Base-by-base conservation (phyloP, 495 filamentous ascomycete species). In the Penicillium lagena region DNA sequence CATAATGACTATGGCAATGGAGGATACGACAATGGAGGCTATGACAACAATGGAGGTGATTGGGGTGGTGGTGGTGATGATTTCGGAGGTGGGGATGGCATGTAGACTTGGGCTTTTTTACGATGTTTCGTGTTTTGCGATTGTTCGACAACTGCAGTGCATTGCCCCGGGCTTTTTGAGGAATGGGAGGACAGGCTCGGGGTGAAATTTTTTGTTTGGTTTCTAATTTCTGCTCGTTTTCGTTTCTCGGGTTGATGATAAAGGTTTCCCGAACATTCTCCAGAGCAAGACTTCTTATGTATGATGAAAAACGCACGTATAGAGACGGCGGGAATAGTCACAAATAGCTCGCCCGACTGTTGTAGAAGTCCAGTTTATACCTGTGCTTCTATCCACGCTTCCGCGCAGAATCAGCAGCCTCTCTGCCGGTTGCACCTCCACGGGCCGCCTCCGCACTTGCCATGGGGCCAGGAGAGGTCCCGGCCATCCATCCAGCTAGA, bases 401-500 rank as follows among this genome's bases (percentile, higher is more conserved):
- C 37, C 66, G 63, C 2, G 62, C 50, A 17, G 55, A 45, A 38
- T 53, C 62, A 35, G 55, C 54, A 32, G 55, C 47, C 13, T 71
- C 68, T 51, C 64, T 63, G 35, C 64, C 64, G 42, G 64, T 69
- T 37, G 54, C 59, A 37, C 40, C 57, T 22, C 58, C 65, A 41
- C 47, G 56, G 45, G 56, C 51, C 42, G 35, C 54, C 7, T 51
- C 59, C 35, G 44, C 45, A 52, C 41, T 53, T 39, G 48, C 49
- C 43, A 55, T 55, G 9, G 51, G 62, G 28, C 50, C 58, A 41
- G 56, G 50, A 13, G 52, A 51, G 37, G 62, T 67, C 12, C 68
- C 67, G 0, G 89, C 87, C 73, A 96, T 78, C 79, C 84, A 94
- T 2, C 83, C 81, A 2, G 90, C 90, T 60, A 94, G 73, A 62